These are phyloP conservation scores for Talaromyces proteolyticus DNA, from an alignment of 495 filamentous ascomycete genomes.

Conservation along the genomic window DNA sequence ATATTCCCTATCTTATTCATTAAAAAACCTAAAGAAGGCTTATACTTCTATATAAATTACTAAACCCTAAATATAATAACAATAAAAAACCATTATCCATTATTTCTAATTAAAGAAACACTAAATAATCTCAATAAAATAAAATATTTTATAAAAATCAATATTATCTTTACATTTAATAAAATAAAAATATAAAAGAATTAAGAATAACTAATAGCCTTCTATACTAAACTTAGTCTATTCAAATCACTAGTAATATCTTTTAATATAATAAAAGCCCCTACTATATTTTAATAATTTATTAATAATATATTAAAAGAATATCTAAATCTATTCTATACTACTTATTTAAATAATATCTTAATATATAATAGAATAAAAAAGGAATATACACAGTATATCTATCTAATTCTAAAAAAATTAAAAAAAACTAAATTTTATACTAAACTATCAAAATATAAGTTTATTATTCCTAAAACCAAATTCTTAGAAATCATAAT, in stretches of 20 bases:
- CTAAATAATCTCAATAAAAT: not conserved
- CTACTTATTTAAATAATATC: constrained; percentile 3
- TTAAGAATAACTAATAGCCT: too few species aligned
- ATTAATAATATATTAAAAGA: too few species aligned
- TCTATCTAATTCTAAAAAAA: constrained; percentile 6
- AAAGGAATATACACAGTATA: constrained; percentile 1
- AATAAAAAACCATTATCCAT: not conserved
- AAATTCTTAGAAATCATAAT: constrained; percentile 1
- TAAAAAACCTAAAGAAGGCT: not conserved
- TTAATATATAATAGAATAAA: constrained; percentile 5
- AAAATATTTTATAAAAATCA: too few species aligned
- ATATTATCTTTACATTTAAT: too few species aligned
- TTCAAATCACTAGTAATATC: too few species aligned
- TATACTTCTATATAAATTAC: not conserved
- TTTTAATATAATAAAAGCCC: too few species aligned
- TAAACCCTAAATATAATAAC: not conserved
- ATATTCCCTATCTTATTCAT: not conserved
- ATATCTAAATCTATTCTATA: not conserved
- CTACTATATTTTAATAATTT: too few species aligned
- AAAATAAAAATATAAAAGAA: too few species aligned
- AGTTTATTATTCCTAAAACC: not conserved
- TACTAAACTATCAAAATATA: not conserved
- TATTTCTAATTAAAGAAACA: not conserved
- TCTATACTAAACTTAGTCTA: too few species aligned
- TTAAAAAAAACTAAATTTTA: not conserved